phyloP scores from a whole-genome alignment of 257 asterid species.

The Eustoma russellianum region DNA sequence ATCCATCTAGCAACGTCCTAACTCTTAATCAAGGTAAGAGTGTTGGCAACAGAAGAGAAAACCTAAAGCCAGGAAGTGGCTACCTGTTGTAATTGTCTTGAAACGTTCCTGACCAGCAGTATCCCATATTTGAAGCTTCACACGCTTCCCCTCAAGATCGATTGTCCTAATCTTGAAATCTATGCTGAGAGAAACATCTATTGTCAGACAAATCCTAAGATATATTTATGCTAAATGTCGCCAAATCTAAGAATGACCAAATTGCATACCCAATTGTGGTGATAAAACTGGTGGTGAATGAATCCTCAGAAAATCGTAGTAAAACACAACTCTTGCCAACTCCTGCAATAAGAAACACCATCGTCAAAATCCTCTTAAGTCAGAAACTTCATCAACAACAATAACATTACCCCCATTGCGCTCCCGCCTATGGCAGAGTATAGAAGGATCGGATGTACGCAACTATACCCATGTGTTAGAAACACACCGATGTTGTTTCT shows the following conservation, averaged over 20 bases:
- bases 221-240: neutral
- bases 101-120: slow-evolving; percentile 23
- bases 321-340: slow-evolving; percentile 20
- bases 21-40: too few species aligned
- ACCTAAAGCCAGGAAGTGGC: too few species aligned
- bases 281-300: slow-evolving; percentile 17
- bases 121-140: slow-evolving; percentile 20
- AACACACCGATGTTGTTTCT: too few species aligned
- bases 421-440: too few species aligned
- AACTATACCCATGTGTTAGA: too few species aligned
- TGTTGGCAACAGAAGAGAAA: too few species aligned
- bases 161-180: slow-evolving; percentile 16
- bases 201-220: neutral
- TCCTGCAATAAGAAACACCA: slow-evolving; percentile 6
- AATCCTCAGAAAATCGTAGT: slow-evolving; percentile 16
- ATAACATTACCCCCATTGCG: too few species aligned
- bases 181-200: slow-evolving; percentile 5
- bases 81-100: slow-evolving; percentile 16
- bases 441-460: too few species aligned
- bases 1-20: too few species aligned
- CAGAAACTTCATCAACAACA: too few species aligned
- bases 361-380: too few species aligned
- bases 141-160: slow-evolving; percentile 16
- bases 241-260: neutral
- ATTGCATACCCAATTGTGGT: slow-evolving; percentile 14